phyloP scores from a whole-genome alignment of 108 stramenopile species.

The Craspedostauros australis region DNA sequence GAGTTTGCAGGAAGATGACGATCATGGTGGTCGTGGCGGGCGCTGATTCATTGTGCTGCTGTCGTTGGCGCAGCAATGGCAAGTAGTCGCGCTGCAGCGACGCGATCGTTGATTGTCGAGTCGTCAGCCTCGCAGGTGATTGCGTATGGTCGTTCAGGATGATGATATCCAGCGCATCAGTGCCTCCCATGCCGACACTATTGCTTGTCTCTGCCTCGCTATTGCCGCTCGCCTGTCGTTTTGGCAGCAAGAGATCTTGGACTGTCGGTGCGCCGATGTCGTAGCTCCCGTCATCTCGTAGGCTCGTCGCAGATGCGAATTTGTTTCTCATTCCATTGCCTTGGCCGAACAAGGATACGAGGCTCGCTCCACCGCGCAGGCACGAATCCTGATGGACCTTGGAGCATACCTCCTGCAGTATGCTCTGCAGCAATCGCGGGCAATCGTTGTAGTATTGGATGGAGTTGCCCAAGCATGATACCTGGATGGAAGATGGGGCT shows the following conservation, averaged over 20 bases:
- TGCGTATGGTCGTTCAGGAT: constrained; percentile 79
- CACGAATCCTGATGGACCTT: constrained; percentile 52
- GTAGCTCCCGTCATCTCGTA: constrained; percentile 30
- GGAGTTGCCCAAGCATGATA: constrained; percentile 66
- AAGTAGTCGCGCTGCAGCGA: constrained; percentile 35
- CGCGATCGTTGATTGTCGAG: constrained; percentile 24
- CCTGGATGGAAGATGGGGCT: no score
- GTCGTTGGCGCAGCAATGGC: constrained; percentile 27
- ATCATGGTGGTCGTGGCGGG: background rate
- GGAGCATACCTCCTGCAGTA: background rate
- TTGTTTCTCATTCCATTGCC: constrained; percentile 67
- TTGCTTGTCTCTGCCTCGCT: no score
- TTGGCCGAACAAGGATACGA: constrained; percentile 32
- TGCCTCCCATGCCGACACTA: no score
- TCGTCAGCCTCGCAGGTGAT: constrained; percentile 38
- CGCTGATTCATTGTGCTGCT: background rate
- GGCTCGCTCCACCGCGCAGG: constrained; percentile 50
- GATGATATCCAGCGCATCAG: constrained; percentile 52
- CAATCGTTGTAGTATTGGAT: constrained; percentile 73
- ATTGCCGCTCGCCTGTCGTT: no score
- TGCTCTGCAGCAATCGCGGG: constrained; percentile 47
- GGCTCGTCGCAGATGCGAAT: constrained; percentile 50
- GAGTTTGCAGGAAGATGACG: constrained; percentile 50
- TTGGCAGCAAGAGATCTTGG: constrained; percentile 27
- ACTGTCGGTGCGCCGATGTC: constrained; percentile 68